These are phyloP conservation scores for Candida morakotiae DNA, from an alignment of 805 yeast genomes.

Conservation along the genomic window DNA sequence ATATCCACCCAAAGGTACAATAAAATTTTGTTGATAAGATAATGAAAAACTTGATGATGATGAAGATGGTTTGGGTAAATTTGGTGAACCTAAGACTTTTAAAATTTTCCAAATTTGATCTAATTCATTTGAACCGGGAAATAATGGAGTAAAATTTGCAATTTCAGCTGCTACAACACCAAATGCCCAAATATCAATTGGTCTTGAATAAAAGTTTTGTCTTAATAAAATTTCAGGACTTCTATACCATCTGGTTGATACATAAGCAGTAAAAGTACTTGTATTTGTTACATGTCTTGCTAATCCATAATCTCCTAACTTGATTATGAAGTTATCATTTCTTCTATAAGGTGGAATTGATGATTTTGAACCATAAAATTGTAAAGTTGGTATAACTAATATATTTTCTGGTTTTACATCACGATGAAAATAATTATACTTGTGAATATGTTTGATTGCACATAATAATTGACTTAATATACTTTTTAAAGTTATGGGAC, in stretches of 20 bases:
- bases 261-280: slow-evolving; percentile 66
- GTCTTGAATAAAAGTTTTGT: slow-evolving; percentile 56
- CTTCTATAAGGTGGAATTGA: slow-evolving; percentile 38
- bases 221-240: slow-evolving; percentile 77
- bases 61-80: slow-evolving; percentile 22
- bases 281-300: slow-evolving; percentile 56
- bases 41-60: not conserved
- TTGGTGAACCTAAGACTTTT: slow-evolving; percentile 72
- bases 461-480: slow-evolving; percentile 66
- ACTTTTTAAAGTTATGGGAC: slow-evolving; percentile 57
- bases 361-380: slow-evolving; percentile 44
- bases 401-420: slow-evolving; percentile 95
- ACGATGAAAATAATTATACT: slow-evolving; percentile 67
- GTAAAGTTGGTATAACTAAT: slow-evolving; percentile 56
- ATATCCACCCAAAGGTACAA: slow-evolving; percentile 58
- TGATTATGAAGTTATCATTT: slow-evolving; percentile 53
- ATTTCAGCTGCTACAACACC: slow-evolving; percentile 75
- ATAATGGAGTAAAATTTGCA: slow-evolving; percentile 69
- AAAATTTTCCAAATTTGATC: slow-evolving; percentile 75
- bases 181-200: slow-evolving; percentile 85
- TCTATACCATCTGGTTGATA: slow-evolving; percentile 83
- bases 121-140: slow-evolving; percentile 76
- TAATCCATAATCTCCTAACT: slow-evolving; percentile 77
- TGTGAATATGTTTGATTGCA: slow-evolving; percentile 82
- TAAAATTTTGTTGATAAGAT: not conserved